phyloP scores from a whole-genome alignment of 108 stramenopile genomes.

The Fragilariopsis cylindrus region DNA sequence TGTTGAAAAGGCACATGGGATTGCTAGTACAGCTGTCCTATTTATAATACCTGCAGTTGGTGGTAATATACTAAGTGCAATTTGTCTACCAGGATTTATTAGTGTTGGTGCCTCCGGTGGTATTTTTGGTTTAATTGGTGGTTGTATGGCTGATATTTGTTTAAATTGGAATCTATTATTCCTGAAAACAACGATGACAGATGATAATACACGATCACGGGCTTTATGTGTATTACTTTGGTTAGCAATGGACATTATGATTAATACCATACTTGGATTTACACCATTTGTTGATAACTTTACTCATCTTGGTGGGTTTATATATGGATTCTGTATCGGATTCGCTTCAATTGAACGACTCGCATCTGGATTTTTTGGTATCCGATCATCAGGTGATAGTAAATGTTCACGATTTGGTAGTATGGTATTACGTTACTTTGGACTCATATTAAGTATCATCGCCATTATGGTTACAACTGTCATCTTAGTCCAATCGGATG shows the following conservation, averaged over 20 bases:
- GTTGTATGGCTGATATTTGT: conserved; percentile 83
- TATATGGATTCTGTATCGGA: conserved; percentile 82
- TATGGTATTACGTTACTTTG: conserved; percentile 58
- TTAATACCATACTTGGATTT: conserved; percentile 82
- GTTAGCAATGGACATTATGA: conserved; percentile 74
- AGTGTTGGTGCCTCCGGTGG: conserved; percentile 93
- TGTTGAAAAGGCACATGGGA: conserved; percentile 89
- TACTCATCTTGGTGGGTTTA: conserved; percentile 79
- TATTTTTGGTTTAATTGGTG: conserved; percentile 92
- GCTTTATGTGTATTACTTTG: conserved; percentile 53
- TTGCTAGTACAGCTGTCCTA: conserved; percentile 55
- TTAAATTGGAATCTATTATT: conserved; percentile 89
- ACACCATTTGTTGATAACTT: conserved; percentile 93
- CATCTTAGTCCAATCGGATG: conserved; percentile 64
- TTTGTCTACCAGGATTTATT: conserved; percentile 90
- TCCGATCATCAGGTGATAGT: conserved; percentile 15
- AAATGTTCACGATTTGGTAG: conserved; percentile 25
- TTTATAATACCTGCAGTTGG: conserved; percentile 87
- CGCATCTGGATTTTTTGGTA: conserved; percentile 70
- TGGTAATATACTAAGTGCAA: conserved; percentile 85
- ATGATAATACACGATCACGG: conserved; percentile 35
- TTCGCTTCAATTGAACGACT: conserved; percentile 75
- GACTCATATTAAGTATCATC: conserved; percentile 67
- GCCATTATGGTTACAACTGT: conserved; percentile 65
- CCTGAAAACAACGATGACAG: conserved; percentile 44